A percentile compares a stretch with the other conserved stretches of the same genome.
These are phyloP conservation scores for Beauveria scarabaeidicola DNA, from an alignment of 2,329 filamentous ascomycete species.

Conservation along the genomic window DNA sequence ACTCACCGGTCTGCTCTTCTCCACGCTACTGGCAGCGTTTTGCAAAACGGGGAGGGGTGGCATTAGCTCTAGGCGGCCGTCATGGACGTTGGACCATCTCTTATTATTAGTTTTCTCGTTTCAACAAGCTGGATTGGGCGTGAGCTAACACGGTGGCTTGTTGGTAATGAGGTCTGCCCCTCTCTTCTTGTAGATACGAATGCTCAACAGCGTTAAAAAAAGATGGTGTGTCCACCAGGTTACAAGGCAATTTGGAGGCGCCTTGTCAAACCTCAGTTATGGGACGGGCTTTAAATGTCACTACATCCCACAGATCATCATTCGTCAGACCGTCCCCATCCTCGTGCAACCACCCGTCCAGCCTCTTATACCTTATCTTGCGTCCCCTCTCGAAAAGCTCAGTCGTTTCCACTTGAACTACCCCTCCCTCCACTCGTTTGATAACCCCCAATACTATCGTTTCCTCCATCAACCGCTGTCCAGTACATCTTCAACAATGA, in stretches of 20 bases:
- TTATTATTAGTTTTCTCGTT: not conserved
- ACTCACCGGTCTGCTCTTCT: not conserved
- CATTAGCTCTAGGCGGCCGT: not conserved
- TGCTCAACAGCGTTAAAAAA: not conserved
- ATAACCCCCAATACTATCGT: not conserved
- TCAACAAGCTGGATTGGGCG: not conserved
- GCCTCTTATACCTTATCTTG: not conserved
- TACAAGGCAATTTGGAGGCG: not conserved
- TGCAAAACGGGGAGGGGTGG: not conserved
- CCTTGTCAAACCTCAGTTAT: not conserved
- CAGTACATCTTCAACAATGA: slow-evolving; percentile 29
- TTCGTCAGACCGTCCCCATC: not conserved
- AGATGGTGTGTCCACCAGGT: slow-evolving; percentile 5
- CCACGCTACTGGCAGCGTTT: not conserved
- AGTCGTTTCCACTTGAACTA: not conserved
- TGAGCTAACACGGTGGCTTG: not conserved
- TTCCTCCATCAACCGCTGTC: not conserved
- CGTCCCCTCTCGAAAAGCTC: not conserved
- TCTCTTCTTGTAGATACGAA: not conserved
- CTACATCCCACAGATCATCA: not conserved
- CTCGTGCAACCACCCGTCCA: not conserved
- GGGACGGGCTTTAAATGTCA: not conserved
- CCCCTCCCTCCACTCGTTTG: not conserved
- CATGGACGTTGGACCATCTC: not conserved
- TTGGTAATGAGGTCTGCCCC: not conserved